These are phyloP conservation scores for Phytophthora tubulina DNA, from an alignment of 352 stramenopile species.

Conservation along the genomic window DNA sequence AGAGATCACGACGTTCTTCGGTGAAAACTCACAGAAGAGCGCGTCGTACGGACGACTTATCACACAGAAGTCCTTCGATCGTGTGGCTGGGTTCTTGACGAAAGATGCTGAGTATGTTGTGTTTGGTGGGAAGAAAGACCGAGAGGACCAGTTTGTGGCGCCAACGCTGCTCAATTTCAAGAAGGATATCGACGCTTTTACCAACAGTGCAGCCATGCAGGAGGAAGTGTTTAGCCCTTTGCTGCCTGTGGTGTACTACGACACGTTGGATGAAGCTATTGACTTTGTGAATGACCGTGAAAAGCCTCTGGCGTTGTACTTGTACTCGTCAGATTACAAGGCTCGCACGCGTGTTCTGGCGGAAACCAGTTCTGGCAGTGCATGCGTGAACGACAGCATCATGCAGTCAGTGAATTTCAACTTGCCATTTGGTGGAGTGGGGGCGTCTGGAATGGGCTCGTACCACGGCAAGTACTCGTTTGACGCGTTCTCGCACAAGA, in stretches of 20 bases:
- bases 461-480: conserved; percentile 91
- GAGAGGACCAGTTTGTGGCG: conserved; percentile 78
- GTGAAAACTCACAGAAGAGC: conserved; percentile 54
- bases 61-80: conserved; percentile 61
- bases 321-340: conserved; percentile 70
- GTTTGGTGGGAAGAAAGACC: conserved; percentile 69
- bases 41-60: conserved; percentile 73
- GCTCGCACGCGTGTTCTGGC: conserved; percentile 41
- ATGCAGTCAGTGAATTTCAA: conserved; percentile 73
- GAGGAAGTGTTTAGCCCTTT: conserved; percentile 98
- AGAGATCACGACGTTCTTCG: conserved; percentile 63
- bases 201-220: conserved; percentile 74
- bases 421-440: conserved; percentile 87
- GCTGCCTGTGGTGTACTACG: conserved; percentile 92
- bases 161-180: conserved; percentile 93
- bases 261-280: conserved; percentile 49
- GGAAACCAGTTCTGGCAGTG: conserved; percentile 63
- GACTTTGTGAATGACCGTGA: conserved; percentile 56
- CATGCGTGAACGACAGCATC: conserved; percentile 86
- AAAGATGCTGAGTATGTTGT: conserved; percentile 64
- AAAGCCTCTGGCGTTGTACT: conserved; percentile 90
- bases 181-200: conserved; percentile 58
- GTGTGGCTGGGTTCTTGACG: conserved; percentile 66
- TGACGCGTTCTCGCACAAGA: conserved; percentile 76
- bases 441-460: conserved; percentile 76